A percentile compares a stretch with the other conserved stretches of the same genome.
phyloP scores from a whole-genome alignment of 2,329 filamentous ascomycete species.

The Botrytis aclada region DNA sequence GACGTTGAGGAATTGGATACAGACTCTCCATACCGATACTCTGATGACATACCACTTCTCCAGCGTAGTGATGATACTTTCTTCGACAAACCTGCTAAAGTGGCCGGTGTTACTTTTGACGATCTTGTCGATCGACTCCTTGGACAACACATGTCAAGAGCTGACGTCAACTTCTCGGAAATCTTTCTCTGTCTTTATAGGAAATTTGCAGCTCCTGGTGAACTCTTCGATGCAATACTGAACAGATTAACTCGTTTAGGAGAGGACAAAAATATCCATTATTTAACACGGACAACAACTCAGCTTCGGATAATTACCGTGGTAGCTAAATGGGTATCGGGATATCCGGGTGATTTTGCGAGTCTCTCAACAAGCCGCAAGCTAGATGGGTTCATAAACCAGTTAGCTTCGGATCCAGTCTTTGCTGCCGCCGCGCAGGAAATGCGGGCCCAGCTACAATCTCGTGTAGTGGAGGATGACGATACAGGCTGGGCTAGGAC shows the following conservation, averaged over 20 bases:
- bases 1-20: slow-evolving; percentile 63
- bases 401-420: slow-evolving; percentile 73
- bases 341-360: slow-evolving; percentile 92
- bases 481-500: slow-evolving; percentile 89
- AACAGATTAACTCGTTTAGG: slow-evolving; percentile 69
- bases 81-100: slow-evolving; percentile 51
- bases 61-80: slow-evolving; percentile 64
- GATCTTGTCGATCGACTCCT: slow-evolving; percentile 86
- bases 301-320: slow-evolving; percentile 83
- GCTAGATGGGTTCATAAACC: slow-evolving; percentile 70
- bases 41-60: slow-evolving; percentile 64
- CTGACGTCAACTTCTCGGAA: slow-evolving; percentile 83
- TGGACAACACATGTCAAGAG: slow-evolving; percentile 74
- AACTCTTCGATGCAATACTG: slow-evolving; percentile 75
- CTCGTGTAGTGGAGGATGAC: slow-evolving; percentile 75
- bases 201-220: slow-evolving; percentile 81
- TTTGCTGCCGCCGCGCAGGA: slow-evolving; percentile 84
- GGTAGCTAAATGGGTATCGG: slow-evolving; percentile 82
- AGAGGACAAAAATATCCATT: slow-evolving; percentile 62
- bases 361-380: slow-evolving; percentile 68
- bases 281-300: slow-evolving; percentile 73
- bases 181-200: slow-evolving; percentile 92
- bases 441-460: slow-evolving; percentile 74
- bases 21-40: slow-evolving; percentile 63
- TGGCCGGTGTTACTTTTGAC: slow-evolving; percentile 56